Evolutionary conservation across 2,329 filamentous ascomycete genomes (phyloP).

Genomic region (Aspergillus hiratsukae): DNA sequence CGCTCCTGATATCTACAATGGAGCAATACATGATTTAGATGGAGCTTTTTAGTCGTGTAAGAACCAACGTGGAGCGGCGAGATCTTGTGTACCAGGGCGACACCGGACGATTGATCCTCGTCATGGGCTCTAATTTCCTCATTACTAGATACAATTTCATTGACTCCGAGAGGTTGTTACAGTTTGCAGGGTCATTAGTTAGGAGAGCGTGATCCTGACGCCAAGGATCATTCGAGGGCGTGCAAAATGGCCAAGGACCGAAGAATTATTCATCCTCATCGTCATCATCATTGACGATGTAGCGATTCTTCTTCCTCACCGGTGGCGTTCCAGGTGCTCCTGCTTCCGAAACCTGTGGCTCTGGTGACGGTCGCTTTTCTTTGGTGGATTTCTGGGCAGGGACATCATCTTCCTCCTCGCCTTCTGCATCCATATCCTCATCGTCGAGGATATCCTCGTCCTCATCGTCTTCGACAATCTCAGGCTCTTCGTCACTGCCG

Average conservation of each 20-base stretch:
- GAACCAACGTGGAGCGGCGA: not conserved
- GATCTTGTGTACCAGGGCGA: not conserved
- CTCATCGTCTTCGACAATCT: constrained; percentile 42
- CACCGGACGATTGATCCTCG: not conserved
- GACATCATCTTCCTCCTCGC: constrained; percentile 33
- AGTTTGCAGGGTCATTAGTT: not conserved
- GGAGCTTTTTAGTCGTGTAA: not conserved
- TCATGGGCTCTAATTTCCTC: not conserved
- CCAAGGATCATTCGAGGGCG: not conserved
- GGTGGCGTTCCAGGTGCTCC: constrained; percentile 31
- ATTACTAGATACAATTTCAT: not conserved
- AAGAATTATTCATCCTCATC: constrained; percentile 39
- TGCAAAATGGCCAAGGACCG: not conserved
- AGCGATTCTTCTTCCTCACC: constrained; percentile 44
- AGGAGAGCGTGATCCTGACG: not conserved
- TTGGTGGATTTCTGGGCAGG: constrained; percentile 25
- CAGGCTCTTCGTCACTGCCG: constrained; percentile 46
- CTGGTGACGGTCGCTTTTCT: constrained; percentile 23
- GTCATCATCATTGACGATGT: constrained; percentile 47
- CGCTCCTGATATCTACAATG: not conserved
- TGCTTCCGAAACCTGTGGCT: constrained; percentile 15
- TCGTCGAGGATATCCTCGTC: constrained; percentile 42
- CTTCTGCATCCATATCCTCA: constrained; percentile 44
- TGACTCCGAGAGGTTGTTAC: not conserved
- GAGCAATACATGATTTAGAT: not conserved